Percentiles rank a stretch among this genome's conserved stretches.
Evolutionary conservation across 2,329 filamentous ascomycete species (phyloP).

Genomic region (Ilyonectria destructans): DNA sequence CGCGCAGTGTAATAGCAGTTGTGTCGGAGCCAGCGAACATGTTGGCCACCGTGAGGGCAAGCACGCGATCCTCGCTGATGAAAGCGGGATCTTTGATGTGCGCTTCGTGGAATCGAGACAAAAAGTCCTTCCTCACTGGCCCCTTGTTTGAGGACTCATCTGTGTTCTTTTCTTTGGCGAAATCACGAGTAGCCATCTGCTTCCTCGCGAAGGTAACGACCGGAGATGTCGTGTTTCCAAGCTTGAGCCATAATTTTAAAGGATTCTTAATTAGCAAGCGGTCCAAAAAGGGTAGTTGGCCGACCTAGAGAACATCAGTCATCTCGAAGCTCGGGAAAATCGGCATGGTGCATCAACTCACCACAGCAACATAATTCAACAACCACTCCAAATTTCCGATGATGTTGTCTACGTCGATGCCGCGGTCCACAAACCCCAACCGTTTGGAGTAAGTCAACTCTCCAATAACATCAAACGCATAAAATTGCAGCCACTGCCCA

Average conservation of each 20-base stretch:
- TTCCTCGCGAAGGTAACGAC: conserved; percentile 26
- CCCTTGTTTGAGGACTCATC: neutral
- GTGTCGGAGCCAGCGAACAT: conserved; percentile 43
- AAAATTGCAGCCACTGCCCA: conserved; percentile 40
- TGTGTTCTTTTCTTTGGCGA: neutral
- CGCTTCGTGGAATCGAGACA: conserved; percentile 35
- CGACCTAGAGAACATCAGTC: conserved; percentile 2
- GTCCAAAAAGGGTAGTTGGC: conserved; percentile 25
- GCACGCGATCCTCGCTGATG: conserved; percentile 29
- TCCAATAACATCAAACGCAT: conserved; percentile 42
- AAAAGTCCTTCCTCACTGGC: conserved; percentile 28
- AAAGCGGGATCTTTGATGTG: conserved; percentile 32
- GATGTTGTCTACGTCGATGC: conserved; percentile 35
- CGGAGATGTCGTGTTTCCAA: conserved; percentile 25
- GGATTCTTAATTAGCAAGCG: conserved; percentile 23
- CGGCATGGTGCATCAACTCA: neutral
- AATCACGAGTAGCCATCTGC: conserved; percentile 19
- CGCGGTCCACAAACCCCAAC: conserved; percentile 36
- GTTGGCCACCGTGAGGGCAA: conserved; percentile 34
- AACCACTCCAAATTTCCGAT: conserved; percentile 38
- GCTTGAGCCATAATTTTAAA: conserved; percentile 11
- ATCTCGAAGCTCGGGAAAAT: too few species aligned
- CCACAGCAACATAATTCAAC: conserved; percentile 37
- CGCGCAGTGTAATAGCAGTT: conserved; percentile 34
- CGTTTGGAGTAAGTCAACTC: conserved; percentile 36